Evolutionary conservation across 2,329 filamentous ascomycete species (phyloP).

Genomic region (Pseudomassariella vexata): DNA sequence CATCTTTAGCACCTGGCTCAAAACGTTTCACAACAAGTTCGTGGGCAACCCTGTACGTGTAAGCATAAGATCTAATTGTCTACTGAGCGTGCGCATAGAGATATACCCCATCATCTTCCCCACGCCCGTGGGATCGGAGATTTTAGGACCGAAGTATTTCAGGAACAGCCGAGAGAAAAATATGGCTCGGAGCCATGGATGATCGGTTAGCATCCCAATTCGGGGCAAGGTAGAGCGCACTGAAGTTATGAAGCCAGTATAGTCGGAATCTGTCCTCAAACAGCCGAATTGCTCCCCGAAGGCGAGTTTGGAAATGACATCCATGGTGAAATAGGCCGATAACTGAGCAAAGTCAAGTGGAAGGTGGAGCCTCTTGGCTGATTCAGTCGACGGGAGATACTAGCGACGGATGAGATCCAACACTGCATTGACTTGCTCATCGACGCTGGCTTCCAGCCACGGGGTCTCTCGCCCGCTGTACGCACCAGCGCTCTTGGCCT

Average conservation of each 20-base stretch:
- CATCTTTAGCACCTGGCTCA: slow-evolving; percentile 2
- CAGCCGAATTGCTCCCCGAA: slow-evolving; percentile 19
- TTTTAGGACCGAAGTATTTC: slow-evolving; percentile 12
- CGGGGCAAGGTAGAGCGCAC: slow-evolving; percentile 5
- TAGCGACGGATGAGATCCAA: slow-evolving; percentile 1
- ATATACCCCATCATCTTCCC: slow-evolving; percentile 6
- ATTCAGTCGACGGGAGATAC: slow-evolving; percentile 1
- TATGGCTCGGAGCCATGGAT: slow-evolving; percentile 10
- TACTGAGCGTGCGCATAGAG: background rate
- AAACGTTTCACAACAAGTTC: slow-evolving; percentile 12
- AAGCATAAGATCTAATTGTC: background rate
- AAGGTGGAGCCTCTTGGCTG: background rate
- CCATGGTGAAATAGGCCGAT: slow-evolving; percentile 14
- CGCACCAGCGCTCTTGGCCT: slow-evolving; percentile 28
- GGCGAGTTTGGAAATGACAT: slow-evolving; percentile 15
- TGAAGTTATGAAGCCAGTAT: slow-evolving; percentile 11
- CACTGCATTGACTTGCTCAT: slow-evolving; percentile 4
- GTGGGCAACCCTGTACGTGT: slow-evolving; percentile 9
- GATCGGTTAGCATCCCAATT: slow-evolving; percentile 5
- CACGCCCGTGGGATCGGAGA: slow-evolving; percentile 10
- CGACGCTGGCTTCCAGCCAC: slow-evolving; percentile 1
- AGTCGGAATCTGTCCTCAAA: slow-evolving; percentile 12
- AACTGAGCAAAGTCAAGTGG: slow-evolving; percentile 13
- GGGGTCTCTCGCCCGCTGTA: slow-evolving; percentile 6
- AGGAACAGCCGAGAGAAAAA: slow-evolving; percentile 10